Base-by-base conservation (phyloP, 352 stramenopile species). In the Globisporangium spinosum region DNA sequence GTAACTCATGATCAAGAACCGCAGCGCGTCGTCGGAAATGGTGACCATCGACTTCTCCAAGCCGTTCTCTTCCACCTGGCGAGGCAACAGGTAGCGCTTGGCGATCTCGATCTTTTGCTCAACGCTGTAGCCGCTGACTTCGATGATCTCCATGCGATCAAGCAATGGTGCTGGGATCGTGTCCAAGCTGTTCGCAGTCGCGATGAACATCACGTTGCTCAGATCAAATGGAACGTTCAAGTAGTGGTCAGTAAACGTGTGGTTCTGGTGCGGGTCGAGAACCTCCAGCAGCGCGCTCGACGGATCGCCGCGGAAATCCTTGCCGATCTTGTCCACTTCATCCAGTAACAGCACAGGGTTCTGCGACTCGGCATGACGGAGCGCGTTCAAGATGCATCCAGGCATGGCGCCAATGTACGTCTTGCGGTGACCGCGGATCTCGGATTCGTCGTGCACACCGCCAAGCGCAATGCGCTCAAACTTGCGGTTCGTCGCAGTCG, bases 401-500 rank as follows among this genome's bases (percentile, higher is more conserved):
- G 89, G 85, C 89, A 96, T 91, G 1, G 89, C 89, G 34, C 89
- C 87, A 72, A 96, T 88, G 71, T 96, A 96, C 45, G 87, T 95
- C 73, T 92, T 90, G 60, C 89, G 83, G 62, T 96, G 87, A 27
- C 89, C 89, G 27, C 87, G 83, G 60, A 96, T 94, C 67, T 95
- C 89, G 0, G 87, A 91, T 47, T 94, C 87, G 58, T 96, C 87
- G 38, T 89, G 82, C 34, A 95, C 85, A 40, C 85, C 87, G 47
- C 89, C 87, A 1, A 96, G 76, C 20, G 85, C 83, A 15, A 96
- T 75, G 1, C 87, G 78, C 62, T 93, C 77, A 45, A 96, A 91
- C 40, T 89, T 85, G 61, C 89, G 79, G 53, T 89, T 84, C 13
- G 86, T 93, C 2, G 87, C 83, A 6, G 74, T 69, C 23, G 89